Evolutionary conservation across 192 early-diverging fungal genomes (phyloP).

Genomic region (Thoreauomyces humboldtii): DNA sequence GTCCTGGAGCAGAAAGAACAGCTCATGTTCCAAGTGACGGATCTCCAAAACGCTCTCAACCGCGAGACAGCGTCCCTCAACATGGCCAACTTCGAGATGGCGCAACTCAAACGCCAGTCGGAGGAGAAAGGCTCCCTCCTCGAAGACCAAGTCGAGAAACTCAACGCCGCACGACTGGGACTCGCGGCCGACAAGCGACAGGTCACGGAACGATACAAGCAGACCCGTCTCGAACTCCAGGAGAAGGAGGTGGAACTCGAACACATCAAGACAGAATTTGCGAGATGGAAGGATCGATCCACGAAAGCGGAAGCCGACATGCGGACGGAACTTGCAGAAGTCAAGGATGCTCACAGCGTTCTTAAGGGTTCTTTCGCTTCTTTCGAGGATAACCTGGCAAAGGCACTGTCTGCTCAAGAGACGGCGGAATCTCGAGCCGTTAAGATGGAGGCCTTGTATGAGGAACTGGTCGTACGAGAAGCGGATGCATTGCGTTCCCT

Average conservation of each 20-base stretch:
- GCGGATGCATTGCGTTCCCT: neutral
- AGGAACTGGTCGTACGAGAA: constrained; percentile 19
- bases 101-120: constrained; percentile 38
- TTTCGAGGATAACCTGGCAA: neutral
- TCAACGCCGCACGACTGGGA: constrained; percentile 39
- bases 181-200: constrained; percentile 50
- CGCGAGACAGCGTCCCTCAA: constrained; percentile 48
- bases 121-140: constrained; percentile 45
- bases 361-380: constrained; percentile 21
- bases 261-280: constrained; percentile 29
- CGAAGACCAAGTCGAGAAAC: constrained; percentile 49
- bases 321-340: constrained; percentile 18
- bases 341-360: constrained; percentile 19
- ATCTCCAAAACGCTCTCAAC: constrained; percentile 53
- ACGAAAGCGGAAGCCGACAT: constrained; percentile 24
- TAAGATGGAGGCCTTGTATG: constrained; percentile 18
- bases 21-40: constrained; percentile 58
- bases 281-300: constrained; percentile 22
- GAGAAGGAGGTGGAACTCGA: constrained; percentile 43
- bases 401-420: neutral
- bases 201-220: constrained; percentile 47
- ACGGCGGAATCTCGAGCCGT: constrained; percentile 11
- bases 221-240: constrained; percentile 38
- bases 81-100: constrained; percentile 47
- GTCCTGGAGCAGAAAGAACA: constrained; percentile 55